These are phyloP conservation scores for Erysimum cheiranthoides DNA, from an alignment of 345 rosid genomes.

Conservation along the genomic window DNA sequence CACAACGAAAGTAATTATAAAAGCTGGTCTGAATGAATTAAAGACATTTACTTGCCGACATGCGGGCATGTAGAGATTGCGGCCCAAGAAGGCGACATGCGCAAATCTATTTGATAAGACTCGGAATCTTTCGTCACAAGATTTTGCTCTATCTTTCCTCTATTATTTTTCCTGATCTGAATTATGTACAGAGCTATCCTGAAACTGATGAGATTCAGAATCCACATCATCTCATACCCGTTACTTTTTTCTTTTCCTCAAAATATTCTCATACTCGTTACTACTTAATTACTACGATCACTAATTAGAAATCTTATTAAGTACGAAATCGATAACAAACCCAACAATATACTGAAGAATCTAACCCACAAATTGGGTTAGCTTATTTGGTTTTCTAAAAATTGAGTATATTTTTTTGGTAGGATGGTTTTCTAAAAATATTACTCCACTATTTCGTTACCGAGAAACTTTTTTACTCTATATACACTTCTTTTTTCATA, in stretches of 20 bases:
- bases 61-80: constrained; percentile 33
- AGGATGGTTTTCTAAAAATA: too few relatives aligned
- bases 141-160: constrained; percentile 17
- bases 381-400: too few relatives aligned
- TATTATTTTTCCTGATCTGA: constrained; percentile 1
- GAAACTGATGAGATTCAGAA: neutral
- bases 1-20: constrained; percentile 11
- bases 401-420: too few relatives aligned
- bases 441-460: too few relatives aligned
- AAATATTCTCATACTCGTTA: too few relatives aligned
- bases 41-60: constrained; percentile 34
- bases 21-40: constrained; percentile 29
- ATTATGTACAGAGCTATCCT: neutral
- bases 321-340: neutral
- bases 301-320: neutral
- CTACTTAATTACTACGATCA: neutral
- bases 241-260: neutral
- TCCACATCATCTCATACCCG: neutral
- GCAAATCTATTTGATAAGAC: constrained; percentile 40
- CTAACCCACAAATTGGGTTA: neutral
- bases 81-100: constrained; percentile 38
- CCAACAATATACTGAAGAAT: neutral
- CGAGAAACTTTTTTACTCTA: neutral
- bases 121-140: constrained; percentile 32
- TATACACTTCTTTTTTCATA: neutral